Evolutionary conservation across 148 eudicot genomes (phyloP), one percentile per base, ranked within the genome.

Genomic region (Chenopodium album): DNA sequence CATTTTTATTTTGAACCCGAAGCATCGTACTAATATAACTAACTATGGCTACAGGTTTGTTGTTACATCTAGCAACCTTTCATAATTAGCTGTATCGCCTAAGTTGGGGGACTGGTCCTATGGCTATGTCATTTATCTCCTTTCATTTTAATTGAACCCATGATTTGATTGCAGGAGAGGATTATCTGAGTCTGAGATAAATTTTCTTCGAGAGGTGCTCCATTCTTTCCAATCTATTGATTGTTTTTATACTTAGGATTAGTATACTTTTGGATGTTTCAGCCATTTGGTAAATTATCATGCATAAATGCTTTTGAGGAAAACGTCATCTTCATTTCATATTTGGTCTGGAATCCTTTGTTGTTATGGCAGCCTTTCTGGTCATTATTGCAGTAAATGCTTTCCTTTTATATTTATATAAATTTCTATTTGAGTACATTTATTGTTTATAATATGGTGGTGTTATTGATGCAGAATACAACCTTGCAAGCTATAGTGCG

Each of bases 1-100:
- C 79, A 81, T 95, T 81, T 95, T 95, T 76, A 78, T 95, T 78
- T 76, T 95, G 91, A 95, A 93, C 84, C 98, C 94, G 46, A 95
- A 93, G 88, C 91, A 70, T 79, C 88, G 86, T 85, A 80, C 77
- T 44, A 91, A 88, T 75, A 88, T 83, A 83, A 82, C 85, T 46
- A 90, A 88, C 85, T 95, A 95, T 90, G 98, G 98, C 73, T 95
- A 95, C 79, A 89, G 98, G 98, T 92, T 85, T 54, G 89, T 82
- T 71, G 64, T 73, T 72, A 29, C 46, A 12, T 62, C 68, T 76
- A 20, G 37, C 26, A 52, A 14, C 62, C 32, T 65, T 47, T 48
- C 62, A 78, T 62, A 7, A 50, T 50, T 17, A 19, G 22, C 31
- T 19, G 52, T 17, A 13, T 74, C 23, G 9, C 77, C 71, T 37